A percentile compares a stretch with the other conserved stretches of the same genome.
Conservation (phyloP, 2,329 filamentous ascomycete genomes). For the Berkeleyomyces basicola region DNA sequence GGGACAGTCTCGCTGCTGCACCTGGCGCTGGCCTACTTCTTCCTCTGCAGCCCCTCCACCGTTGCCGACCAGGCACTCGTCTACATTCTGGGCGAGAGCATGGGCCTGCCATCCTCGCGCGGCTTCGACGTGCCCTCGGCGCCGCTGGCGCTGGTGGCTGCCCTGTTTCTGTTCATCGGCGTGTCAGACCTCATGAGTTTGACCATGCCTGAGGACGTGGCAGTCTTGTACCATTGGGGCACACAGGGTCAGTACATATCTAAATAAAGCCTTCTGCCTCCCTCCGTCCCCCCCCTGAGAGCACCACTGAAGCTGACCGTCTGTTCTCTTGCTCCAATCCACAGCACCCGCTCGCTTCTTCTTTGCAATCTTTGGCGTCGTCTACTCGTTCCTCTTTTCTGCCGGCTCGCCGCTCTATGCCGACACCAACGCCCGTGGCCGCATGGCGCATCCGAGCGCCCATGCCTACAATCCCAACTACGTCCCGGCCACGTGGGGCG, state of each 20-base stretch:
- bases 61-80: slow-evolving; percentile 69
- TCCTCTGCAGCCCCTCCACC: slow-evolving; percentile 54
- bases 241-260: slow-evolving; percentile 39
- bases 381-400: slow-evolving; percentile 49
- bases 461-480: slow-evolving; percentile 22
- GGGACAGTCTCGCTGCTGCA: slow-evolving; percentile 72
- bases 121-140: slow-evolving; percentile 53
- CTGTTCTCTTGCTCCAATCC: not conserved
- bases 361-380: slow-evolving; percentile 42
- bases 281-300: not conserved
- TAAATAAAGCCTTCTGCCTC: not conserved
- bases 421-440: slow-evolving; percentile 18
- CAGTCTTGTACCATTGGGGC: slow-evolving; percentile 46
- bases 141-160: slow-evolving; percentile 56
- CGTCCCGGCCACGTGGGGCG: slow-evolving; percentile 29
- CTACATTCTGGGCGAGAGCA: slow-evolving; percentile 64
- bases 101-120: slow-evolving; percentile 55
- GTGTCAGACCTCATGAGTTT: slow-evolving; percentile 49
- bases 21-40: slow-evolving; percentile 66
- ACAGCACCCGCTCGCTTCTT: slow-evolving; percentile 46
- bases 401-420: slow-evolving; percentile 32
- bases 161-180: slow-evolving; percentile 45
- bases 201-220: slow-evolving; percentile 50
- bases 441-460: slow-evolving; percentile 23
- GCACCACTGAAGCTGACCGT: slow-evolving; percentile 6